Base-by-base conservation (phyloP, 768 basidiomycete genomes). In the Termitomyces sp. region DNA sequence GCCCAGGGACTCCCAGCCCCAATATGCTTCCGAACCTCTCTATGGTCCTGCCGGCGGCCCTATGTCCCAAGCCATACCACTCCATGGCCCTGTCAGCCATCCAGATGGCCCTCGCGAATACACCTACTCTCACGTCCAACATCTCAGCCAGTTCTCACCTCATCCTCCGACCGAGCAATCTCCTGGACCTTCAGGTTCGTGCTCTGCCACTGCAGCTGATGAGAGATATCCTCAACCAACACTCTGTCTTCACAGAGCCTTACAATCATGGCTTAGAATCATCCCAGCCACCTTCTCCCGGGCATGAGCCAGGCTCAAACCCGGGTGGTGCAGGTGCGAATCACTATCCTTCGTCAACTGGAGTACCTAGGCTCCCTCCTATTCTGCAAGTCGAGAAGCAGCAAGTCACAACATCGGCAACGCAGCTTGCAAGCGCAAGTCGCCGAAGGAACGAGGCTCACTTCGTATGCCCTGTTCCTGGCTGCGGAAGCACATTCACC, bases 401-500 rank as follows among this genome's bases (percentile, higher is more conserved):
- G 75, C 92, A 93, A 73, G 95, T 98, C 34, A 98, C 95, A 44
- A 96, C 95, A 22, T 88, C 88, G 16, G 95, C 95, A 27, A 98
- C 95, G 1, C 93, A 95, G 72, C 81, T 90, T 3, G 95, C 95
- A 13, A 94, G 92, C 69, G 91, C 91, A 54, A 94, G 89, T 70
- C 80, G 95, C 55, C 78, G 95, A 52, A 81, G 93, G 66, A 95
- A 95, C 68, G 92, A 94, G 70, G 95, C 95, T 0, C 86, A 92
- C 66, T 97, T 96, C 73, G 81, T 87, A 60, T 98, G 95, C 73
- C 95, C 95, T 5, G 93, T 98, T 16, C 91, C 93, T 11, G 94
- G 93, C 13, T 98, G 95, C 76, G 93, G 93, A 47, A 94, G 92
- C 72, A 96, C 95, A n/a, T 98, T 98, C 73, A 98, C 95, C 67